These are phyloP conservation scores for Cupressus sempervirens DNA, from an alignment of 75 land plant genomes.

Conservation along the genomic window DNA sequence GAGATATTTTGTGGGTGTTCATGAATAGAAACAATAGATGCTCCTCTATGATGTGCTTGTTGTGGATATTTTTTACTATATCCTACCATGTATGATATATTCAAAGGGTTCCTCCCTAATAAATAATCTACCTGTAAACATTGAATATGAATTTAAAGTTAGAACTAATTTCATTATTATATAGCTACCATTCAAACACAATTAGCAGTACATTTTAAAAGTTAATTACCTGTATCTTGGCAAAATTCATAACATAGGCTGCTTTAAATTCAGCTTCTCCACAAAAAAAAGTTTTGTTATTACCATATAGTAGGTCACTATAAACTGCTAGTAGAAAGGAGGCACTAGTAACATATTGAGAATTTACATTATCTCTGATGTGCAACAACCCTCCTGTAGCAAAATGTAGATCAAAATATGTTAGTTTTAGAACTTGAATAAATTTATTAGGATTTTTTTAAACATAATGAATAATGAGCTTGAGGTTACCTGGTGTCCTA, in stretches of 20 bases:
- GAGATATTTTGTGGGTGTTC: slow-evolving; percentile 3
- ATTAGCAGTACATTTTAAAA: neutral
- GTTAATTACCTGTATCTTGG: slow-evolving; percentile 44
- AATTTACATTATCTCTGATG: slow-evolving; percentile 82
- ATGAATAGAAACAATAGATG: slow-evolving; percentile 48
- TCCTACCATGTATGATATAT: slow-evolving; percentile 68
- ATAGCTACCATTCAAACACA: neutral
- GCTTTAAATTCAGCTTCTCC: slow-evolving; percentile 25
- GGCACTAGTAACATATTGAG: slow-evolving; percentile 74
- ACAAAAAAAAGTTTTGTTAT: slow-evolving; percentile 32
- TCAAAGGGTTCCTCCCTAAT: slow-evolving; percentile 54
- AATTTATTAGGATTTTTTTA: neutral
- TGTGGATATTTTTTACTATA: slow-evolving; percentile 60
- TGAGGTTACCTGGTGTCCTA: slow-evolving; percentile 63
- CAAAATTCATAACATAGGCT: slow-evolving; percentile 28
- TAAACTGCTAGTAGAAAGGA: slow-evolving; percentile 53
- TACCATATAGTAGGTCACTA: slow-evolving; percentile 37
- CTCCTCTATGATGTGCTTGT: slow-evolving; percentile 73
- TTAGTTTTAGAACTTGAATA: neutral
- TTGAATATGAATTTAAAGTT: neutral
- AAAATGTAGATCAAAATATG: neutral
- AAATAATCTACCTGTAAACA: slow-evolving; percentile 61
- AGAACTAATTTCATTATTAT: neutral
- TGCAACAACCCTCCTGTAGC: slow-evolving; percentile 67
- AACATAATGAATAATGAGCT: too few relatives aligned